A percentile compares a stretch with the other conserved stretches of the same genome.
phyloP scores from a whole-genome alignment of 495 filamentous ascomycete genomes.

The Pseudoneurospora amorphoporcata region DNA sequence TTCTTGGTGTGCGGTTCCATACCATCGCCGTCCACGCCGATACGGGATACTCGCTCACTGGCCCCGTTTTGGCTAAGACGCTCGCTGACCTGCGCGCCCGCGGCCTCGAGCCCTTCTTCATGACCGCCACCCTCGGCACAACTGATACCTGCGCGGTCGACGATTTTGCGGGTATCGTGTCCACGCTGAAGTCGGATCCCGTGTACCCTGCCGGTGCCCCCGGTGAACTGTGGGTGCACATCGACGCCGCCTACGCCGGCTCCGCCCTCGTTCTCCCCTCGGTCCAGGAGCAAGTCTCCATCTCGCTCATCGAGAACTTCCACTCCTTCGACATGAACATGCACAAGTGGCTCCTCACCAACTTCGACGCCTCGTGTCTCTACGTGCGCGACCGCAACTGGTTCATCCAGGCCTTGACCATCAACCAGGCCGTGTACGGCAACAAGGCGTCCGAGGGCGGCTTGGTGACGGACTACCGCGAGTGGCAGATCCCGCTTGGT shows the following conservation, averaged over 20 bases:
- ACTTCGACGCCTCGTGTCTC: conserved; percentile 84
- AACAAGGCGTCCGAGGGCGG: conserved; percentile 73
- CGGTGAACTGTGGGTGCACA: conserved; percentile 67
- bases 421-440: conserved; percentile 67
- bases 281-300: conserved; percentile 45
- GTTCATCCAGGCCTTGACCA: conserved; percentile 67
- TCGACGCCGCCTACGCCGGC: conserved; percentile 95
- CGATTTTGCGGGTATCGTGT: conserved; percentile 60
- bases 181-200: conserved; percentile 47
- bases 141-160: conserved; percentile 85
- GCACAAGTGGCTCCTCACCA: conserved; percentile 96
- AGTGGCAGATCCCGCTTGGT: conserved; percentile 96
- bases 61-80: conserved; percentile 42
- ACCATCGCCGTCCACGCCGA: conserved; percentile 49
- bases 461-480: conserved; percentile 89
- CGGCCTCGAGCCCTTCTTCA: conserved; percentile 73
- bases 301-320: conserved; percentile 50
- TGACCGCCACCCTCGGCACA: conserved; percentile 78
- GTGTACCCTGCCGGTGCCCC: conserved; percentile 21
- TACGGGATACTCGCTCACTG: conserved; percentile 64
- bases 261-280: conserved; percentile 72
- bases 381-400: conserved; percentile 66
- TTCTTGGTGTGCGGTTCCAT: conserved; percentile 72
- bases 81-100: conserved; percentile 51
- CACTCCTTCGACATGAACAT: conserved; percentile 93